These are phyloP conservation scores for Stentor coeruleus DNA, from an alignment of 73 alveolate genomes.

Conservation along the genomic window DNA sequence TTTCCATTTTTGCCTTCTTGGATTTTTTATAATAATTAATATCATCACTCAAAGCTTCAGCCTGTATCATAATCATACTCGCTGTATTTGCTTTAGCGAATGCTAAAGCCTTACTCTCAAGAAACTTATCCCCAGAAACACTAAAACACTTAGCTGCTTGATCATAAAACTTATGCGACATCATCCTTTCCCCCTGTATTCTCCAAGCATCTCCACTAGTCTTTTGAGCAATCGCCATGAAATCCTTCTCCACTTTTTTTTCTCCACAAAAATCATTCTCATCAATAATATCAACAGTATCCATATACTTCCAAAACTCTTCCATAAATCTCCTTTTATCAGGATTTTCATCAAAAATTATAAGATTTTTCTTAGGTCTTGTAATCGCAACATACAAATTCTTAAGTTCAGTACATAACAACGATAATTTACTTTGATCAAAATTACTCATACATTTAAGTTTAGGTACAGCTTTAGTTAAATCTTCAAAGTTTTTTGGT, in stretches of 20 bases:
- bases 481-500: neutral
- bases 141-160: slow-evolving; percentile 73
- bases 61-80: slow-evolving; percentile 31
- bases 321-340: slow-evolving; percentile 50
- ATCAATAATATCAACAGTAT: slow-evolving; percentile 42
- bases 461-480: neutral
- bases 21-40: slow-evolving; percentile 27
- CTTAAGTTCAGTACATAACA: slow-evolving; percentile 79
- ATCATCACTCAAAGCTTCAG: slow-evolving; percentile 24
- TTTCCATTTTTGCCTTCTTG: slow-evolving; percentile 32
- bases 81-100: slow-evolving; percentile 61
- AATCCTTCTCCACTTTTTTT: slow-evolving; percentile 20
- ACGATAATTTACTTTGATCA: slow-evolving; percentile 27
- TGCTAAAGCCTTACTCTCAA: slow-evolving; percentile 55
- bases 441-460: neutral
- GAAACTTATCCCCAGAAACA: slow-evolving; percentile 51
- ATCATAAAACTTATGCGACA: slow-evolving; percentile 71
- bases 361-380: slow-evolving; percentile 75
- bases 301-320: slow-evolving; percentile 62
- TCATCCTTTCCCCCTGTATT: slow-evolving; percentile 66
- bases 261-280: slow-evolving; percentile 21
- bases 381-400: slow-evolving; percentile 82
- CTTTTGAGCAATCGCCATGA: slow-evolving; percentile 25
- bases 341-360: slow-evolving; percentile 73
- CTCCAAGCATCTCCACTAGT: slow-evolving; percentile 58